Conservation (phyloP, 1,284 basidiomycete species). For the Peniophora sp. region DNA sequence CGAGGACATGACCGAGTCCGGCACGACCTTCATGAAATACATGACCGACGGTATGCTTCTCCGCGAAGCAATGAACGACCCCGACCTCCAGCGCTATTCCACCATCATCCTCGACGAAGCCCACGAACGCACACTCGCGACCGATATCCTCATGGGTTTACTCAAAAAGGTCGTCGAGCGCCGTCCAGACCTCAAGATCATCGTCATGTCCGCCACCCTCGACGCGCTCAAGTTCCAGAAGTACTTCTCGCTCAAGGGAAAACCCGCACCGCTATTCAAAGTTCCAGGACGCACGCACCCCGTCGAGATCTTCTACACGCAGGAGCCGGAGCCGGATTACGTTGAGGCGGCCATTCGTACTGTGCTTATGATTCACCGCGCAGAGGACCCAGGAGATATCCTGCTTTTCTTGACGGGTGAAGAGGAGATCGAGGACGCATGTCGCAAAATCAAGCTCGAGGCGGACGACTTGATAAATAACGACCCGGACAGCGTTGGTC, state of each 20-base stretch:
- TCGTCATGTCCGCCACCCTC: slow-evolving; percentile 98
- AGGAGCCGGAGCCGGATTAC: slow-evolving; percentile 94
- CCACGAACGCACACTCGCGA: slow-evolving; percentile 96
- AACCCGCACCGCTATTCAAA: slow-evolving; percentile 81
- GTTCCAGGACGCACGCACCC: slow-evolving; percentile 96
- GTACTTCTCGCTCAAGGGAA: slow-evolving; percentile 73
- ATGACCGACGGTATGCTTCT: slow-evolving; percentile 99
- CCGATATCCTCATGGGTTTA: slow-evolving; percentile 97
- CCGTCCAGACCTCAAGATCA: slow-evolving; percentile 89
- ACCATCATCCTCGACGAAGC: slow-evolving; percentile 99
- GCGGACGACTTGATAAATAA: slow-evolving; percentile 73
- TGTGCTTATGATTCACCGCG: slow-evolving; percentile 95
- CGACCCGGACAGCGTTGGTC: slow-evolving; percentile 75
- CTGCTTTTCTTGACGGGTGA: slow-evolving; percentile 96
- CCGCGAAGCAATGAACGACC: slow-evolving; percentile 97
- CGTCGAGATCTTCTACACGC: slow-evolving; percentile 94
- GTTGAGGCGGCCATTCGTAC: slow-evolving; percentile 96
- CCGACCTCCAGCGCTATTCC: slow-evolving; percentile 82
- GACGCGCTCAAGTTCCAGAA: slow-evolving; percentile 96
- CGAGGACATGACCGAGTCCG: slow-evolving; percentile 93
- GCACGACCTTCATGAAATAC: slow-evolving; percentile 92
- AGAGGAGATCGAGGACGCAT: slow-evolving; percentile 97
- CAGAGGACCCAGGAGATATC: slow-evolving; percentile 91
- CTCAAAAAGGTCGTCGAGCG: slow-evolving; percentile 71
- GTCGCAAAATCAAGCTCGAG: slow-evolving; percentile 87